Evolutionary conservation across 129 eudicot species (phyloP).

Genomic region (Flaveria trinervia): DNA sequence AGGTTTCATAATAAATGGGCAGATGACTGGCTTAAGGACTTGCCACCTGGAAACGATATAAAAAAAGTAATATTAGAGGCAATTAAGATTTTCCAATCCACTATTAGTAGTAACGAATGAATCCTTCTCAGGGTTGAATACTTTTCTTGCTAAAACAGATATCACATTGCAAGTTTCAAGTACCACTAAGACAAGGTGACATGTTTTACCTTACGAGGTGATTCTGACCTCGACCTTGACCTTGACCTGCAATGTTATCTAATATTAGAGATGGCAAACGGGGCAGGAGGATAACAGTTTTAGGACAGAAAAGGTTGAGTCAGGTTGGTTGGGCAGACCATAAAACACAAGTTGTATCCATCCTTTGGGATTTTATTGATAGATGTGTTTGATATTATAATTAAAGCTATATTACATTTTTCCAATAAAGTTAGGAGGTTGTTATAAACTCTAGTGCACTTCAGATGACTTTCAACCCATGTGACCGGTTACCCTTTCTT

Average conservation of each 20-base stretch:
- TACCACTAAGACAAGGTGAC: no score
- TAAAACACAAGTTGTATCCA: background rate
- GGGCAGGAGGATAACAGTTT: background rate
- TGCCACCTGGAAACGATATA: slow-evolving; percentile 29
- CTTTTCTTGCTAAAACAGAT: no score
- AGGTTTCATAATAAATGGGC: background rate
- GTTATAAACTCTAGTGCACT: background rate
- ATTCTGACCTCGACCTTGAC: slow-evolving; percentile 46
- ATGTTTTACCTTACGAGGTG: slow-evolving; percentile 61
- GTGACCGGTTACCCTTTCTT: background rate
- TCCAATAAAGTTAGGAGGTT: background rate
- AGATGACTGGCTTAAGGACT: slow-evolving; percentile 33
- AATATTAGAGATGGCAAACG: background rate
- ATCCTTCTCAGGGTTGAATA: no score
- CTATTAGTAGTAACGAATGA: no score
- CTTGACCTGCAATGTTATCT: slow-evolving; percentile 39
- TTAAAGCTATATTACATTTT: background rate
- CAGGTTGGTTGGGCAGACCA: background rate
- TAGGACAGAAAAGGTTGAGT: background rate
- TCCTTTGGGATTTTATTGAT: background rate
- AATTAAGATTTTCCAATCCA: background rate
- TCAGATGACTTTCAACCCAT: background rate
- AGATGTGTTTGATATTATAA: background rate
- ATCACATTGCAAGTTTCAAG: no score
- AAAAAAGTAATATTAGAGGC: background rate